Conservation (phyloP, 345 rosid genomes). For the Geranium rotundifolium region DNA sequence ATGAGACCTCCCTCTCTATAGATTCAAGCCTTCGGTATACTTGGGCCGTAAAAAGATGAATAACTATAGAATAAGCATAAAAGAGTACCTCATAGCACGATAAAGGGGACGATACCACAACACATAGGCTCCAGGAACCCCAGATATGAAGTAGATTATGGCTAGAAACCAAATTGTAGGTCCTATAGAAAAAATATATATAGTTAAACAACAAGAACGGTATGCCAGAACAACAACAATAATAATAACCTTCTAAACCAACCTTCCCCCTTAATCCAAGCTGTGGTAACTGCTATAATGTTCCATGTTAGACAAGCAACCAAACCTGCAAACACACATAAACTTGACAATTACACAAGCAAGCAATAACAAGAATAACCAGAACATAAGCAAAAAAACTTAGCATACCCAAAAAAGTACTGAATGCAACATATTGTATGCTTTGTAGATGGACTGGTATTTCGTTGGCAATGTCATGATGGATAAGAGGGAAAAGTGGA, state of each 20-base stretch:
- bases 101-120: constrained; percentile 95
- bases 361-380: not conserved
- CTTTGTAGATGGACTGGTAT: constrained; percentile 88
- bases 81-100: constrained; percentile 85
- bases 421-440: constrained; percentile 80
- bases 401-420: constrained; percentile 69
- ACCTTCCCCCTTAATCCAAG: constrained; percentile 97
- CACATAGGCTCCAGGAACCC: constrained; percentile 84
- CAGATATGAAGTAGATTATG: constrained; percentile 74
- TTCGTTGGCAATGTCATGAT: constrained; percentile 86
- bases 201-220: constrained; percentile 8
- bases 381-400: constrained; percentile 1
- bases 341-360: not conserved
- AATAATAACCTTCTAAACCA: constrained; percentile 5
- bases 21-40: not conserved
- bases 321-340: constrained; percentile 44
- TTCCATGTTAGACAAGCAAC: constrained; percentile 78
- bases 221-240: constrained; percentile 1
- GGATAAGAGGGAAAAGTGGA: constrained; percentile 80
- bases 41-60: not conserved
- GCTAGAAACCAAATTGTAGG: constrained; percentile 93
- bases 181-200: constrained; percentile 30
- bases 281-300: constrained; percentile 68
- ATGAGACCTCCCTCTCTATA: not conserved
- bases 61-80: constrained; percentile 2